A percentile compares a stretch with the other conserved stretches of the same genome.
Evolutionary conservation across 2,329 filamentous ascomycete genomes (phyloP).

Genomic region (Aspergillus tamarii): DNA sequence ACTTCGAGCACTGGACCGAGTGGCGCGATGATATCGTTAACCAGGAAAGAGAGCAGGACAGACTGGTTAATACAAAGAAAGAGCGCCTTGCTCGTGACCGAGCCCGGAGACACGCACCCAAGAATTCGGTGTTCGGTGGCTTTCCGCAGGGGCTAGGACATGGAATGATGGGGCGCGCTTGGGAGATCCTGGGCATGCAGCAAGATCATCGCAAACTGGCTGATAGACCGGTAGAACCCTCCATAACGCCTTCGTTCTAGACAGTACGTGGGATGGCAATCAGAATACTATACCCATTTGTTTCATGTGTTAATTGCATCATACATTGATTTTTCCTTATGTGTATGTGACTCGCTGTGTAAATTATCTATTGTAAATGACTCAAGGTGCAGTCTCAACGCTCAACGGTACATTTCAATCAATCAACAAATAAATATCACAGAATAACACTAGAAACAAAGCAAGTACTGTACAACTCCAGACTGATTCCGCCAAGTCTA

Average conservation of each 20-base stretch:
- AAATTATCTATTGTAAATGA: conserved; percentile 12
- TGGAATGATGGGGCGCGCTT: conserved; percentile 46
- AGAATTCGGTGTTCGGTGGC: conserved; percentile 33
- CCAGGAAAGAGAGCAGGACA: conserved; percentile 41
- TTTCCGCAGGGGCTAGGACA: conserved; percentile 38
- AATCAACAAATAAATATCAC: conserved; percentile 4
- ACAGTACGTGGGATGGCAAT: background rate
- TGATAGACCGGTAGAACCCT: conserved; percentile 21
- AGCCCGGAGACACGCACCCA: conserved; percentile 28
- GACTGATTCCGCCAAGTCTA: conserved; percentile 8
- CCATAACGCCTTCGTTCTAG: conserved; percentile 16
- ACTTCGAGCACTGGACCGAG: conserved; percentile 51
- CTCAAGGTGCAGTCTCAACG: conserved; percentile 10
- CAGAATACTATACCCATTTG: conserved; percentile 3
- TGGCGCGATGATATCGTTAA: conserved; percentile 47
- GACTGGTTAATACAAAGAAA: conserved; percentile 37
- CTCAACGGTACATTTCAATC: conserved; percentile 8
- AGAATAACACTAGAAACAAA: conserved; percentile 2
- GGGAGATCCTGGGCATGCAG: conserved; percentile 46
- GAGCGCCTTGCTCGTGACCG: conserved; percentile 35
- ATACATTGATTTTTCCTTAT: background rate
- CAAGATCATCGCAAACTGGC: conserved; percentile 31
- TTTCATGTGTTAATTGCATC: conserved; percentile 2
- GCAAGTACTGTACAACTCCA: conserved; percentile 18
- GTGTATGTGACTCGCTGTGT: conserved; percentile 4